A percentile compares a stretch with the other conserved stretches of the same genome.
Conservation (phyloP, 108 stramenopile species). For the Pseudonitzschia multistriata region DNA sequence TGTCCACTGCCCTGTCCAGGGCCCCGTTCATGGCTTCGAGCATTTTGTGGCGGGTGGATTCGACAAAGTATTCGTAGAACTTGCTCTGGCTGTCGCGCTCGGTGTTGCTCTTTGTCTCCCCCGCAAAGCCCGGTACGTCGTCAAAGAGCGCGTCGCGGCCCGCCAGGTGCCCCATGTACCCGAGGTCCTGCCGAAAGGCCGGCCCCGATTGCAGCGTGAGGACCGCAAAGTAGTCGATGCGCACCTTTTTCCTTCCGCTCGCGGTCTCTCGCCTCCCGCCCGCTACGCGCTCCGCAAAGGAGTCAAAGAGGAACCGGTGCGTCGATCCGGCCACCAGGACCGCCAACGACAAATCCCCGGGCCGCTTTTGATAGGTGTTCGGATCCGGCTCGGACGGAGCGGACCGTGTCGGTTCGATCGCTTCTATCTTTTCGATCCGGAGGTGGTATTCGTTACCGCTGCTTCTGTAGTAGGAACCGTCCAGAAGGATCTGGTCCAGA, state of each 20-base stretch:
- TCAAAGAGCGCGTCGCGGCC: neutral
- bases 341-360: neutral
- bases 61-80: too few relatives aligned
- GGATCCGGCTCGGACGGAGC: too few relatives aligned
- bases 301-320: conserved; percentile 11
- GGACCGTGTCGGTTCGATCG: too few relatives aligned
- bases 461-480: too few relatives aligned
- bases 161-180: conserved; percentile 14
- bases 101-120: neutral
- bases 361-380: too few relatives aligned
- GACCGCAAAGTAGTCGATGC: conserved; percentile 9
- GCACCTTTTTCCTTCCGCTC: neutral
- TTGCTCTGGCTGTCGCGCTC: neutral
- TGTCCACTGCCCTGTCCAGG: neutral
- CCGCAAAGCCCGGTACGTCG: neutral
- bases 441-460: too few relatives aligned
- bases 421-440: too few relatives aligned
- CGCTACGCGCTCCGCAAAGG: conserved; percentile 4
- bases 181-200: conserved; percentile 7
- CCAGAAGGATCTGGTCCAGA: too few relatives aligned
- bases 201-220: conserved; percentile 6
- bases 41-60: neutral
- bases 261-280: neutral
- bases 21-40: neutral
- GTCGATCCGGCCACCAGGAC: conserved; percentile 14